Evolutionary conservation across 495 filamentous ascomycete species (phyloP).

Genomic region (Hypoxylon lenormandii): DNA sequence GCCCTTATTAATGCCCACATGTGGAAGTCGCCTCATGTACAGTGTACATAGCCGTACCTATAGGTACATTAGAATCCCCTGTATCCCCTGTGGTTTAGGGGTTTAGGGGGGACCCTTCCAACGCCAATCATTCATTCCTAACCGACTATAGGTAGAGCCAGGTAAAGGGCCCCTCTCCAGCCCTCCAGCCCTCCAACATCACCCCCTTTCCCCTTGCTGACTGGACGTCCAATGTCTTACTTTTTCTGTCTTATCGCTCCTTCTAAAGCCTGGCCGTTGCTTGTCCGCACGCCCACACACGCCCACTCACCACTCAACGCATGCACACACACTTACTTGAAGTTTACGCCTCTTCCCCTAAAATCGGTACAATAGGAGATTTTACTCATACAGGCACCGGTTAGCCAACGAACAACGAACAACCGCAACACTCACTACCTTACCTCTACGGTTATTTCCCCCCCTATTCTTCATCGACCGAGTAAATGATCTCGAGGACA

Average conservation of each 20-base stretch:
- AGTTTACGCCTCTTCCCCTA: slow-evolving; percentile 5
- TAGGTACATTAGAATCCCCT: slow-evolving; percentile 26
- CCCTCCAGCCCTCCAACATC: slow-evolving; percentile 5
- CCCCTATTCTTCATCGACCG: background rate
- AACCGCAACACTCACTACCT: slow-evolving; percentile 10
- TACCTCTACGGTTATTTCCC: background rate
- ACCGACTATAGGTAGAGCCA: slow-evolving; percentile 3
- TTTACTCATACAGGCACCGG: too few relatives aligned
- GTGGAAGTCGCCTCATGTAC: too few relatives aligned
- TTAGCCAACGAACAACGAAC: too few relatives aligned
- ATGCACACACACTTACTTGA: slow-evolving; percentile 18
- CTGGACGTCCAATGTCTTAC: slow-evolving; percentile 41
- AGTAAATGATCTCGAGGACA: slow-evolving; percentile 1
- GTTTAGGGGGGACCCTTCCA: slow-evolving; percentile 44
- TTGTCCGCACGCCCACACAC: slow-evolving; percentile 26
- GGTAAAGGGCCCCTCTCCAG: background rate
- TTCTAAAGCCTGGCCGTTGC: slow-evolving; percentile 19
- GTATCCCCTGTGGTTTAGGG: slow-evolving; percentile 21
- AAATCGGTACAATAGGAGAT: slow-evolving; percentile 1
- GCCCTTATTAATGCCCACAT: too few relatives aligned
- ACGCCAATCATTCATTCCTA: slow-evolving; percentile 41
- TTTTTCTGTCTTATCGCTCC: slow-evolving; percentile 34
- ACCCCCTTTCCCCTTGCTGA: slow-evolving; percentile 40
- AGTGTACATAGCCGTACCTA: too few relatives aligned
- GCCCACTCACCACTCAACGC: too few relatives aligned